phyloP scores from a whole-genome alignment of 306 rosid genomes.

The Ziziphus jujuba region DNA sequence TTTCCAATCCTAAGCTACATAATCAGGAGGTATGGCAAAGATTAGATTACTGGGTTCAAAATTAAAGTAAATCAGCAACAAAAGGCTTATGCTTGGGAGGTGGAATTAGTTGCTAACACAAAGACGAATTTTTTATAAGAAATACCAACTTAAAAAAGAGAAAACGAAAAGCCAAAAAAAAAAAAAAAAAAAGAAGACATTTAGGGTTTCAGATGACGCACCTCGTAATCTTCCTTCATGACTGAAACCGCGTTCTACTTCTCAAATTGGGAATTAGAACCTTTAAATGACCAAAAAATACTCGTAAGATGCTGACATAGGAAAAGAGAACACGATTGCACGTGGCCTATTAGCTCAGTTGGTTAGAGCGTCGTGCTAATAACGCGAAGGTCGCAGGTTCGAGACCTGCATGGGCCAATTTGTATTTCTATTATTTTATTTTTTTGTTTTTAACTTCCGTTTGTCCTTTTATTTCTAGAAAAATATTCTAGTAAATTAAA shows the following conservation, averaged over 20 bases:
- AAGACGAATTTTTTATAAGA: not conserved
- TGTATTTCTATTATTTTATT: not conserved
- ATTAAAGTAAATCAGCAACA: not conserved
- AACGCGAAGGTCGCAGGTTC: conserved; percentile 76
- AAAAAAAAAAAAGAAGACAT: too few species aligned
- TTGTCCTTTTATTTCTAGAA: not conserved
- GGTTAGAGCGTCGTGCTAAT: conserved; percentile 83
- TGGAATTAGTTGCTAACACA: not conserved
- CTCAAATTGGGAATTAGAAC: not conserved
- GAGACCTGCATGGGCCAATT: conserved; percentile 65
- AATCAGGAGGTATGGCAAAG: too few species aligned
- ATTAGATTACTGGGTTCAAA: too few species aligned
- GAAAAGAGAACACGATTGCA: too few species aligned
- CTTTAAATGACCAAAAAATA: not conserved
- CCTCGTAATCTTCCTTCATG: conserved; percentile 74
- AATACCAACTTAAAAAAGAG: not conserved
- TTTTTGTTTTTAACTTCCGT: not conserved
- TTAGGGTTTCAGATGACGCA: conserved; percentile 2
- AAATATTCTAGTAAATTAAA: too few species aligned
- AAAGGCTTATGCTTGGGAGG: not conserved
- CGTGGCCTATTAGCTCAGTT: conserved; percentile 63
- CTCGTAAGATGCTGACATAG: too few species aligned
- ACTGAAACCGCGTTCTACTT: not conserved
- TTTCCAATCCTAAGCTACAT: too few species aligned
- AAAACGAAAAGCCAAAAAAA: not conserved